These are phyloP conservation scores for Pseudomonodictys pantanalensis DNA, from an alignment of 495 filamentous ascomycete species.

Conservation along the genomic window DNA sequence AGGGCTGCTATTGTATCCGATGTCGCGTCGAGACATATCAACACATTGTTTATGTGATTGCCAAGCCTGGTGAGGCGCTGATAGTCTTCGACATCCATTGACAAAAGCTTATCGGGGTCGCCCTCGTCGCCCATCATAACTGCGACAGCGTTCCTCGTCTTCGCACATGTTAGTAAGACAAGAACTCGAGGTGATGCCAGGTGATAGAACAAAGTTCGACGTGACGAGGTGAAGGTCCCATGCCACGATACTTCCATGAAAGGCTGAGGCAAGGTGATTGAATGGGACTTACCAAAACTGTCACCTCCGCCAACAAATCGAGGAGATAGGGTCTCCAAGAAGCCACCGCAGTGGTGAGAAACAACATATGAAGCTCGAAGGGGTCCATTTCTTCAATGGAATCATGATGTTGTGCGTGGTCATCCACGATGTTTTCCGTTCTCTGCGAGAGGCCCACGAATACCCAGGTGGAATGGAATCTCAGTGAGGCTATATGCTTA, in stretches of 20 bases:
- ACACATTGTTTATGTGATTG: conserved; percentile 4
- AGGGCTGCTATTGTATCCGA: conserved; percentile 4
- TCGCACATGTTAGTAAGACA: not conserved
- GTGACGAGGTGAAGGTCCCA: too few species aligned
- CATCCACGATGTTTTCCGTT: conserved; percentile 4
- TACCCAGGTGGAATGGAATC: conserved; percentile 4
- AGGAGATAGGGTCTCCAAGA: conserved; percentile 6
- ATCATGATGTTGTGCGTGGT: conserved; percentile 3
- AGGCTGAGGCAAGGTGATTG: too few species aligned
- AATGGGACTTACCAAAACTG: conserved; percentile 6
- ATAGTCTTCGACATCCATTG: conserved; percentile 10
- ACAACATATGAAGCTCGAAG: conserved; percentile 15
- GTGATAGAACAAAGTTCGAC: not conserved
- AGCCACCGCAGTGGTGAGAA: conserved; percentile 11
- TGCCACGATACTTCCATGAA: too few species aligned
- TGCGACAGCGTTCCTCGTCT: conserved; percentile 10
- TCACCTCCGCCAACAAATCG: not conserved
- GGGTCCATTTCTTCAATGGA: not conserved
- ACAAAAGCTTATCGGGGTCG: conserved; percentile 4
- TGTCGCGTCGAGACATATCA: conserved; percentile 9
- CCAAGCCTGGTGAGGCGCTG: conserved; percentile 7
- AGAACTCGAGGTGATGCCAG: not conserved
- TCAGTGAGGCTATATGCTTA: conserved; percentile 3
- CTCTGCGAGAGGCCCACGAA: conserved; percentile 4
- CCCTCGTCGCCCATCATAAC: conserved; percentile 9